Evolutionary conservation across 2,329 filamentous ascomycete species (phyloP).

Genomic region (Fusarium hostae): DNA sequence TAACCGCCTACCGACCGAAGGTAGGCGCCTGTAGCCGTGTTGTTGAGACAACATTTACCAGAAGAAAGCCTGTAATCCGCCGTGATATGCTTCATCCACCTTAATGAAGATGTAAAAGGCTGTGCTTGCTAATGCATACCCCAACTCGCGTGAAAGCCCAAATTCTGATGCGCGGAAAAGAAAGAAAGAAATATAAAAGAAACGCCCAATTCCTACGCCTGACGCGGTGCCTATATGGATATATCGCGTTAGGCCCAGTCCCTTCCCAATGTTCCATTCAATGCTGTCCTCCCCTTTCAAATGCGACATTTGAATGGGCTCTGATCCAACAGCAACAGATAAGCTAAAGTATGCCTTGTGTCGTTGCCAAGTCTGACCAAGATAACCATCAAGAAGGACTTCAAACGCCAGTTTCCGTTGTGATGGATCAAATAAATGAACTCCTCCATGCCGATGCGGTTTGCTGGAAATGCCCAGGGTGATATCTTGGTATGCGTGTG

Average conservation of each 20-base stretch:
- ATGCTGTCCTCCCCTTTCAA: slow-evolving; percentile 19
- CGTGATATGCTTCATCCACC: background rate
- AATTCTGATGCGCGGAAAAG: background rate
- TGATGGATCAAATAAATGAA: slow-evolving; percentile 27
- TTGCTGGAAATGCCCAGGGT: slow-evolving; percentile 24
- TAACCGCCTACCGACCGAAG: background rate
- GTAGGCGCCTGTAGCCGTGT: background rate
- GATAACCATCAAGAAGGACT: background rate
- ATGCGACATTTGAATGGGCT: slow-evolving; percentile 1
- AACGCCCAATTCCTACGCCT: slow-evolving; percentile 13
- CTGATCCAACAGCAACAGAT: background rate
- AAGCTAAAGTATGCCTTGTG: background rate
- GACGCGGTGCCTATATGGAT: background rate
- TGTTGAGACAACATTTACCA: background rate
- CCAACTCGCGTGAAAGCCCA: background rate
- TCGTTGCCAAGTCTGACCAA: background rate
- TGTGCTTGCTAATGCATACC: background rate
- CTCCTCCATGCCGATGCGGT: slow-evolving; percentile 27
- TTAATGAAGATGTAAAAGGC: background rate
- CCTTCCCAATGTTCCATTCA: slow-evolving; percentile 10
- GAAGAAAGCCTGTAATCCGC: background rate
- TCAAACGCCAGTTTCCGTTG: slow-evolving; percentile 30
- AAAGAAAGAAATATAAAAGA: background rate
- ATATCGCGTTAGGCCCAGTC: slow-evolving; percentile 12
- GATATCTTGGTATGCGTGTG: slow-evolving; percentile 38